Base-by-base conservation (phyloP, 768 basidiomycete genomes). In the Fistulinella prunicolor region DNA sequence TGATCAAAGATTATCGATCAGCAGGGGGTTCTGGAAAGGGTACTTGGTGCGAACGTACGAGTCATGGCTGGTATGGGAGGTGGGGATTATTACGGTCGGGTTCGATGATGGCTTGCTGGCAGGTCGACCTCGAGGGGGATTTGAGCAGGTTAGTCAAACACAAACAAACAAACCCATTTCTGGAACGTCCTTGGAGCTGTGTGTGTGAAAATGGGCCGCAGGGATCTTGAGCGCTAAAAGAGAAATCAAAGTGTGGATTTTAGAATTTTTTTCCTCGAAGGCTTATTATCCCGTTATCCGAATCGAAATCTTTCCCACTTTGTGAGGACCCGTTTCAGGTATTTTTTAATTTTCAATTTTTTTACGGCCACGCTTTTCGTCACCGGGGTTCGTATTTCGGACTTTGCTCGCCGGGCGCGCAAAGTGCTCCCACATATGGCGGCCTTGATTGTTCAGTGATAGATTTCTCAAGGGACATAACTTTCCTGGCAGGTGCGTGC, bases 21-120 rank as follows among this genome's bases (percentile, higher is more conserved):
- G 42, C 13, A 7, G 22, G 12, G 2, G 28, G 17, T 19, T 20
- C n/a, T 4, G 34, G 28, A n/a, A 26, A 44, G 1, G 10, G 6
- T 23, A 21, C 14, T 26, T 19, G 35, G 35, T 38, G 40, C 52
- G 30, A 8, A 76, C 79, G 67, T 68, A 81, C 81, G 74, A 56
- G 81, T 83, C 81, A 82, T 82, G 46, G 42, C 21, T 46, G 38
- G 44, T 53, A 45, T 38, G 19, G 10, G 22, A 30, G 22, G 19
- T 9, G 48, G 12, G 30, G 24, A 44, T 28, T 47, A 44, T 53
- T 12, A 40, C 47, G 16, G 36, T 52, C 26, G 42, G 26, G 46
- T 36, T 44, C 54, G 44, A 53, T 42, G 51, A 39, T 28, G 29
- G 42, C 38, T 53, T 22, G 40, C 23, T 39, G 47, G 35, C 29